phyloP scores from a whole-genome alignment of 106 monocot species.

The Dendrobium catenatum region DNA sequence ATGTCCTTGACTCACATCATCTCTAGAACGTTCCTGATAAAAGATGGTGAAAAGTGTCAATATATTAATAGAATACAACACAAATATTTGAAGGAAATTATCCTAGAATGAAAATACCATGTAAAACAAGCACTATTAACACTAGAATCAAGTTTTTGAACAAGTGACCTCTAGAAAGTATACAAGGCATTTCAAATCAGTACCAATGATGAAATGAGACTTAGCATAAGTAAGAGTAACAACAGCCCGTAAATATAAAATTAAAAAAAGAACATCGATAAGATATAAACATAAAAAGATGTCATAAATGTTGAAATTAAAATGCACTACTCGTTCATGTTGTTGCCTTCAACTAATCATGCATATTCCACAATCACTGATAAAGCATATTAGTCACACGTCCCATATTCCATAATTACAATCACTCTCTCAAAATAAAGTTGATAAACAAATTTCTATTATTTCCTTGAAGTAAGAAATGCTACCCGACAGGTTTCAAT shows the following conservation, averaged over 20 bases:
- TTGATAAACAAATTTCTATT: too few species aligned
- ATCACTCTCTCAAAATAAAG: too few species aligned
- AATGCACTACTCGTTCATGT: background rate
- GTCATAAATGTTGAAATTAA: background rate
- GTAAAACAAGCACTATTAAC: background rate
- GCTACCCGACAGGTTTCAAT: too few species aligned
- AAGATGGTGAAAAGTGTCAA: background rate
- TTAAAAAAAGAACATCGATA: background rate
- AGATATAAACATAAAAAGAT: background rate
- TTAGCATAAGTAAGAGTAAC: background rate
- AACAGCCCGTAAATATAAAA: background rate
- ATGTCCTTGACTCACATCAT: slow-evolving; percentile 25
- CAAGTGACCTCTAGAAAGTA: background rate
- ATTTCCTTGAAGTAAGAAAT: too few species aligned
- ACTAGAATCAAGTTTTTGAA: background rate
- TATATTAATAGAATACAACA: background rate
- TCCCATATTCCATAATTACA: too few species aligned
- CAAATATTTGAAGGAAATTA: background rate
- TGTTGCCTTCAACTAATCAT: background rate
- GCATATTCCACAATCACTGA: too few species aligned
- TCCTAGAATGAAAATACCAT: background rate
- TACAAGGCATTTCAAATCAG: background rate
- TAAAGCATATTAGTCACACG: too few species aligned
- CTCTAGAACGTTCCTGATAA: slow-evolving; percentile 20
- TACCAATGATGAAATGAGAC: background rate